A percentile compares a stretch with the other conserved stretches of the same genome.
These are phyloP conservation scores for Botrytis elliptica DNA, from an alignment of 2,329 filamentous ascomycete species.

Conservation along the genomic window DNA sequence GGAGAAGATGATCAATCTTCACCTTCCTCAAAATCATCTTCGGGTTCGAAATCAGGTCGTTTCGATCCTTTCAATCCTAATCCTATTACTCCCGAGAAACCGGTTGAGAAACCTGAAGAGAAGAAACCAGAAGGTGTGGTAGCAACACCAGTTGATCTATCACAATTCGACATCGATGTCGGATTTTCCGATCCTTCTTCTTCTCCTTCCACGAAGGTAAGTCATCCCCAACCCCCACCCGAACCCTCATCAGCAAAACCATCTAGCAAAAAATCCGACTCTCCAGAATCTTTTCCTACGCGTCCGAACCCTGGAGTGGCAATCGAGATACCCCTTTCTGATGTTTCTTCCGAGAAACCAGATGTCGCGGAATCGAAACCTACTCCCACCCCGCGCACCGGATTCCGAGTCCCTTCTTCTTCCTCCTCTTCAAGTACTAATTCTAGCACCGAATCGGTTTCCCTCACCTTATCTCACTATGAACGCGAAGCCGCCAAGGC, in stretches of 20 bases:
- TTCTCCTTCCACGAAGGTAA: neutral
- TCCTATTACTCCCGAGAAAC: neutral
- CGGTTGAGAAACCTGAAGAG: neutral
- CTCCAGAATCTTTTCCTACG: neutral
- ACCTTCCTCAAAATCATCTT: neutral
- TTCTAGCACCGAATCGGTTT: neutral
- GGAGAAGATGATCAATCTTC: neutral
- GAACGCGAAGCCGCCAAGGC: neutral
- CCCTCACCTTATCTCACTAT: neutral
- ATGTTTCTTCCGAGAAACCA: neutral
- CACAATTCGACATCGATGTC: neutral
- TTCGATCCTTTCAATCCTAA: neutral
- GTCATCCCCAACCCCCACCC: too few relatives aligned
- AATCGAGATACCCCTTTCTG: neutral
- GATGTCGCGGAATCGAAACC: neutral
- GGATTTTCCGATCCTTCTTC: neutral
- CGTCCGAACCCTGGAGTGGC: too few relatives aligned
- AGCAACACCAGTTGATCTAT: neutral
- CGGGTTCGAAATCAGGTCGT: too few relatives aligned
- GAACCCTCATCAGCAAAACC: neutral
- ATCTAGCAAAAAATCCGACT: neutral
- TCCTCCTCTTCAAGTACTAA: neutral
- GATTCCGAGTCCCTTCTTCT: neutral
- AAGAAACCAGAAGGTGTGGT: neutral
- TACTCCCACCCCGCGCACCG: neutral